Percentiles rank a stretch among this genome's conserved stretches.
Evolutionary conservation across 805 yeast species (phyloP).

Genomic region (Ogataea saltuana): DNA sequence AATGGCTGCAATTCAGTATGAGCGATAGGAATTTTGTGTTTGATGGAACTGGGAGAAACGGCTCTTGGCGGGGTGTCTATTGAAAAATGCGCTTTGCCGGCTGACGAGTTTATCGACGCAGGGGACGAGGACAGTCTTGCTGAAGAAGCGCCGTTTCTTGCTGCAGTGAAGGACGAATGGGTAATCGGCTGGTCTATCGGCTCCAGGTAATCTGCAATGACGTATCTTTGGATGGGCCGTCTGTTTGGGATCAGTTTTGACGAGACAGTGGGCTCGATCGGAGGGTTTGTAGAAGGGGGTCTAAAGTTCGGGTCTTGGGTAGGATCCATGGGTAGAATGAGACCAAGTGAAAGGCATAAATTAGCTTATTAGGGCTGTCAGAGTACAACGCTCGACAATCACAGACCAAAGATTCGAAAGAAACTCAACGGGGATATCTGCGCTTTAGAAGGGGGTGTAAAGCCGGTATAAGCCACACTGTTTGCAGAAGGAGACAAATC

Average conservation of each 20-base stretch:
- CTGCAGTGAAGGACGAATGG: constrained; percentile 39
- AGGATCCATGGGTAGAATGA: constrained; percentile 69
- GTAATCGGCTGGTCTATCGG: constrained; percentile 75
- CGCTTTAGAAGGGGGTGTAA: background rate
- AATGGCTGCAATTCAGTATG: constrained; percentile 61
- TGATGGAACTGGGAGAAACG: constrained; percentile 22
- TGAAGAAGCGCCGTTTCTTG: background rate
- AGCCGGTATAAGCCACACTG: background rate
- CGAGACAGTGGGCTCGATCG: constrained; percentile 65
- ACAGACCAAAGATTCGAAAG: too few species aligned
- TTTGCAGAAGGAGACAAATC: too few species aligned
- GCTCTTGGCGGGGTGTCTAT: constrained; percentile 40
- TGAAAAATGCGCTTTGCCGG: constrained; percentile 16
- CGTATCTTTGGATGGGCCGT: constrained; percentile 76
- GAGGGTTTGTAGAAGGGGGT: constrained; percentile 73
- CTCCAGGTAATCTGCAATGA: constrained; percentile 70
- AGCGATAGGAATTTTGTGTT: constrained; percentile 40
- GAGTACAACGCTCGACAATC: background rate
- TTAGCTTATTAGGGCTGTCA: background rate
- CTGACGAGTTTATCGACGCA: constrained; percentile 1
- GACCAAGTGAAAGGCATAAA: background rate
- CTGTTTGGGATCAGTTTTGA: constrained; percentile 68
- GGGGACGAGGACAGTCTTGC: constrained; percentile 2
- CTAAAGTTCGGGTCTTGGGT: constrained; percentile 86
- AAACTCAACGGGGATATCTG: background rate